phyloP scores from a whole-genome alignment of 495 filamentous ascomycete species.

The Talaromyces borbonicus region DNA sequence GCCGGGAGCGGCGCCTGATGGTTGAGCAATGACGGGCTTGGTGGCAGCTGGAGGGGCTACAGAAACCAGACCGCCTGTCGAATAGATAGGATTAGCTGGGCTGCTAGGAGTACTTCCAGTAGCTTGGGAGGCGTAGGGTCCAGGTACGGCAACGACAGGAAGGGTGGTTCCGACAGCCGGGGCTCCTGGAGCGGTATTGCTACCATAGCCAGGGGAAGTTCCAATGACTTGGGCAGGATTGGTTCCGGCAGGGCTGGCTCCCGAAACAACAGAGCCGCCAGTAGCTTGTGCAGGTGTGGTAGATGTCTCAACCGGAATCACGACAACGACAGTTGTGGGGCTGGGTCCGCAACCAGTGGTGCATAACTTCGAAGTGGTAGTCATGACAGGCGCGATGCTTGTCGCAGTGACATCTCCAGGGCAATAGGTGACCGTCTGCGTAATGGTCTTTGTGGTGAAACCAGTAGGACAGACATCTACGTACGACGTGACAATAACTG shows the following conservation, averaged over 20 bases:
- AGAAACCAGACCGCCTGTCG: background rate
- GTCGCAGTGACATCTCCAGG: background rate
- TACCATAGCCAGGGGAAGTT: background rate
- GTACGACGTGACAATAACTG: slow-evolving; percentile 2
- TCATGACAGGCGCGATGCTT: slow-evolving; percentile 2
- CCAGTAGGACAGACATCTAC: slow-evolving; percentile 5
- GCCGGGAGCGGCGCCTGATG: background rate
- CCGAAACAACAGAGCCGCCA: too few relatives aligned
- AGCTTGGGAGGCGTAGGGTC: too few relatives aligned
- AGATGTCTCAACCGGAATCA: background rate
- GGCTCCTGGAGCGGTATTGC: too few relatives aligned
- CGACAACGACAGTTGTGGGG: slow-evolving; percentile 4
- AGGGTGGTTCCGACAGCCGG: too few relatives aligned
- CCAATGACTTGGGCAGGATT: background rate
- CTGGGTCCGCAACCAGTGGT: background rate
- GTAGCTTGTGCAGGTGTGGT: background rate
- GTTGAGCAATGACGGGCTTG: background rate
- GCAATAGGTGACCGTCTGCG: slow-evolving; percentile 7
- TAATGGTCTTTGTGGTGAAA: slow-evolving; percentile 4
- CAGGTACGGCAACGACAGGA: too few relatives aligned
- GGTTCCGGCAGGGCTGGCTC: too few relatives aligned
- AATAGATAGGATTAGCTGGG: background rate
- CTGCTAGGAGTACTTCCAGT: background rate
- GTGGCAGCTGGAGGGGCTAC: background rate
- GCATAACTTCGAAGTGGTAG: slow-evolving; percentile 5